phyloP scores from a whole-genome alignment of 2,329 filamentous ascomycete genomes.

The Xylaria multiplex region DNA sequence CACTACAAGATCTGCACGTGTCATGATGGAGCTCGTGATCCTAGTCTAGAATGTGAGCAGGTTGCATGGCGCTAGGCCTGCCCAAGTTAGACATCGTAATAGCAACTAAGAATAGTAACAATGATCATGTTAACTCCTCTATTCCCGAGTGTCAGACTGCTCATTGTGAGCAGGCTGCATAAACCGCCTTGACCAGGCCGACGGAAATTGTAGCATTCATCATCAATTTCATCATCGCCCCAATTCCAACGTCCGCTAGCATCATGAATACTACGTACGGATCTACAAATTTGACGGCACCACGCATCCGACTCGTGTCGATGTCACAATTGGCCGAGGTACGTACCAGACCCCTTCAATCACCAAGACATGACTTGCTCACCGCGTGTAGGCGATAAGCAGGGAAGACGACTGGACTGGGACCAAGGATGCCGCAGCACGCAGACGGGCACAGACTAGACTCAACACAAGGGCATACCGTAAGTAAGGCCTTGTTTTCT shows the following conservation, averaged over 20 bases:
- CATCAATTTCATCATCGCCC: slow-evolving; percentile 18
- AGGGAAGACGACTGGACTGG: slow-evolving; percentile 59
- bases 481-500: slow-evolving; percentile 45
- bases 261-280: slow-evolving; percentile 43
- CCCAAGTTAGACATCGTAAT: slow-evolving; percentile 8
- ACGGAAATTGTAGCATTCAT: slow-evolving; percentile 3
- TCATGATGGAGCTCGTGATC: slow-evolving; percentile 7
- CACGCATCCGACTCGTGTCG: slow-evolving; percentile 45
- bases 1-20: too few relatives aligned
- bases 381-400: slow-evolving; percentile 50
- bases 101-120: too few relatives aligned
- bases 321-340: slow-evolving; percentile 55
- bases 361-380: slow-evolving; percentile 43
- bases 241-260: slow-evolving; percentile 24
- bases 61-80: slow-evolving; percentile 50
- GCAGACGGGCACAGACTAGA: slow-evolving; percentile 56
- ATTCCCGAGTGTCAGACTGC: slow-evolving; percentile 25
- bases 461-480: slow-evolving; percentile 58
- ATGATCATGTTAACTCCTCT: too few relatives aligned
- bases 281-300: slow-evolving; percentile 33
- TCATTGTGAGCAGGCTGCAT: slow-evolving; percentile 43
- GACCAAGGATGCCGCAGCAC: slow-evolving; percentile 53
- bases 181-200: slow-evolving; percentile 9
- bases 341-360: slow-evolving; percentile 31
- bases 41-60: slow-evolving; percentile 48